Evolutionary conservation across 1,284 basidiomycete species (phyloP).

Genomic region (Rhodotorula sp.): DNA sequence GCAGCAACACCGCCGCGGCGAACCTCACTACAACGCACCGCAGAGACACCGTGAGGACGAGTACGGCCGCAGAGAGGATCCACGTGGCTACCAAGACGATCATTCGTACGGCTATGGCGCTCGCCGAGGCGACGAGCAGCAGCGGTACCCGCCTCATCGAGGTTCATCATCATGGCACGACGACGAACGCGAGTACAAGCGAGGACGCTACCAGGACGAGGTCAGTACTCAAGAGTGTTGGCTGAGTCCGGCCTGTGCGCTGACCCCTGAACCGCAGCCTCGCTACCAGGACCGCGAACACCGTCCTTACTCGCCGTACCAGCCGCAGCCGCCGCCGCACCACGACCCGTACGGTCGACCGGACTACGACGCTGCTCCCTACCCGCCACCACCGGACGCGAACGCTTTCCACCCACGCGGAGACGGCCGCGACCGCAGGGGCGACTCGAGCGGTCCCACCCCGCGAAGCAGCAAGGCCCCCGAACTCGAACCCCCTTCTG

Average conservation of each 20-base stretch:
- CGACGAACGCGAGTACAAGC: constrained; percentile 21
- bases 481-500: constrained; percentile 33
- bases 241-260: background rate
- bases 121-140: background rate
- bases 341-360: constrained; percentile 1
- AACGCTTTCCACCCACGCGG: background rate
- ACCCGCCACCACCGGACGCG: background rate
- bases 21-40: background rate
- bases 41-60: background rate
- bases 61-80: background rate
- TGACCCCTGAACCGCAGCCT: background rate
- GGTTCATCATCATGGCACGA: constrained; percentile 8
- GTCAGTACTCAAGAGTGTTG: background rate
- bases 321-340: background rate
- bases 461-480: constrained; percentile 17
- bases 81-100: background rate
- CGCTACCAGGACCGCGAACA: constrained; percentile 5
- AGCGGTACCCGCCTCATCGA: background rate
- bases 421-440: background rate
- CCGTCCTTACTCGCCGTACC: background rate
- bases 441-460: background rate
- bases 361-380: background rate
- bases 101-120: background rate
- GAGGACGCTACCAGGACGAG: constrained; percentile 27
- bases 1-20: background rate